Conservation (phyloP, 1,284 basidiomycete genomes). For the Tilletia caries region DNA sequence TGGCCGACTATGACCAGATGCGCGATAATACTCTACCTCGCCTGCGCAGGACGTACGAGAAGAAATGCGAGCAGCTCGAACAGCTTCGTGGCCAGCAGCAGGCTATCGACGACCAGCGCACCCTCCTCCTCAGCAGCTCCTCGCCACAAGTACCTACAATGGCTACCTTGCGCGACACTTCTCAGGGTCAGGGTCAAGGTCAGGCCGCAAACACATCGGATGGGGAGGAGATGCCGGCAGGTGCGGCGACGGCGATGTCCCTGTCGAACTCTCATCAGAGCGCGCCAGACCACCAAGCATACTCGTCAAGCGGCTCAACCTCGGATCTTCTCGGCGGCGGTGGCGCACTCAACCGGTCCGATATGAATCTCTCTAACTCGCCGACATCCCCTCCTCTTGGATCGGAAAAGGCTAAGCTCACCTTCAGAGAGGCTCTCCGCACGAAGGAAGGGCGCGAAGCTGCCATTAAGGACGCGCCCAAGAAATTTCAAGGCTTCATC, state of each 20-base stretch:
- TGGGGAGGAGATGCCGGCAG: slow-evolving; percentile 14
- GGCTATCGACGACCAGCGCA: slow-evolving; percentile 48
- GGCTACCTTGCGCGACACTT: no score
- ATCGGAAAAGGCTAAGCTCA: slow-evolving; percentile 20
- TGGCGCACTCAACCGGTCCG: not conserved
- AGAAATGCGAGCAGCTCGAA: slow-evolving; percentile 46
- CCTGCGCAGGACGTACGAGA: slow-evolving; percentile 42
- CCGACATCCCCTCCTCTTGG: not conserved
- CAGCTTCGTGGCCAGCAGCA: slow-evolving; percentile 41
- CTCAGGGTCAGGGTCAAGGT: no score
- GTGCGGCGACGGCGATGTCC: not conserved
- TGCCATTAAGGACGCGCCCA: slow-evolving; percentile 46
- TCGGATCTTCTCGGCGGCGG: not conserved
- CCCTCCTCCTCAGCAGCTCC: slow-evolving; percentile 24
- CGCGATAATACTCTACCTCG: slow-evolving; percentile 36
- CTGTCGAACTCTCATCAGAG: not conserved
- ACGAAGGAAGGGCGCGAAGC: slow-evolving; percentile 47
- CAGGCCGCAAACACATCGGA: not conserved
- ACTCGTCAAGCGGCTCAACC: not conserved
- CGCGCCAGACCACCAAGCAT: not conserved
- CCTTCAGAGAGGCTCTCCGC: slow-evolving; percentile 36
- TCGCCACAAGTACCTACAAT: slow-evolving; percentile 8
- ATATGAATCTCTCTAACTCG: slow-evolving; percentile 1
- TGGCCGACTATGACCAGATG: slow-evolving; percentile 47
- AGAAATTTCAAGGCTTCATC: slow-evolving; percentile 47